A percentile compares a stretch with the other conserved stretches of the same genome.
Evolutionary conservation across 176 grass and related monocot genomes (phyloP).

Genomic region (Musa beccarii): DNA sequence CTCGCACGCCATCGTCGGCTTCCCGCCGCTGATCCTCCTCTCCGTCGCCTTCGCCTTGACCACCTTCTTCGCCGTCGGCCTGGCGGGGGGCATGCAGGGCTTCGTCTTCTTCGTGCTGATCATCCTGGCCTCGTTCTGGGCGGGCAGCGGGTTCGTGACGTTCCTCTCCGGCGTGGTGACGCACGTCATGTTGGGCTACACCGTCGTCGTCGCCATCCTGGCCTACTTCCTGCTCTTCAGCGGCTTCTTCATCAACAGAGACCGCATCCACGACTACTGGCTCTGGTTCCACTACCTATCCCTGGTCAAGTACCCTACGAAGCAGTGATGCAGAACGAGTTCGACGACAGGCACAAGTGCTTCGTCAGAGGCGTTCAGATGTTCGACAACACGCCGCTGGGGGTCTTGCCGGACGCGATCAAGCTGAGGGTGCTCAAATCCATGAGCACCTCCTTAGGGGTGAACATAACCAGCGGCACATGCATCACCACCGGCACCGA

Average conservation of each 20-base stretch:
- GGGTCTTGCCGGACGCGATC: constrained; percentile 34
- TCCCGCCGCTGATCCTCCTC: constrained; percentile 73
- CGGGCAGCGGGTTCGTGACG: constrained; percentile 80
- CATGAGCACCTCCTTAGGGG: constrained; percentile 48
- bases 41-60: constrained; percentile 66
- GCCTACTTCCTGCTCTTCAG: constrained; percentile 94
- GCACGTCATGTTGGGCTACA: constrained; percentile 86
- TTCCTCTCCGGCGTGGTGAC: constrained; percentile 86
- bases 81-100: constrained; percentile 51
- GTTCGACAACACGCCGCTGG: constrained; percentile 73
- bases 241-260: constrained; percentile 90
- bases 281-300: constrained; percentile 98
- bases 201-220: constrained; percentile 65
- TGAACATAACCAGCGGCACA: constrained; percentile 29
- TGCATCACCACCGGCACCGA: constrained; percentile 56
- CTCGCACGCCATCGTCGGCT: constrained; percentile 75
- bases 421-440: constrained; percentile 46
- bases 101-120: constrained; percentile 71
- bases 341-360: constrained; percentile 48
- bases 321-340: constrained; percentile 93
- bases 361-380: constrained; percentile 68
- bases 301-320: constrained; percentile 84
- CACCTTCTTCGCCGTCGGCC: constrained; percentile 86
- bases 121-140: constrained; percentile 77
- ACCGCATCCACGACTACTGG: constrained; percentile 82